Conservation (phyloP, 805 yeast species). For the Ogataea glucozyma region DNA sequence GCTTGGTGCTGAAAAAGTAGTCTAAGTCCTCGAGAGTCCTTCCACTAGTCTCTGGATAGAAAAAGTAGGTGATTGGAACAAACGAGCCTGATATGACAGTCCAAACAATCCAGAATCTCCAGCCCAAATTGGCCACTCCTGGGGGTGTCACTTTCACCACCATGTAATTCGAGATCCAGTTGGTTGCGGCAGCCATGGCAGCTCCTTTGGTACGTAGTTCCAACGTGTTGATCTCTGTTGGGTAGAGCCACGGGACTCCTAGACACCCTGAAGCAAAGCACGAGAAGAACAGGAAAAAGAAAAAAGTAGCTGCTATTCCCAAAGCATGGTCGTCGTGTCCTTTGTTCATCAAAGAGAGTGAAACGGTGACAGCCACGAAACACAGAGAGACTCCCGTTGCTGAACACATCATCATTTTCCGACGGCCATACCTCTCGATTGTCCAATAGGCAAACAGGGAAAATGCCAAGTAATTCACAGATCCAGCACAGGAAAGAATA, state of each 20-base stretch:
- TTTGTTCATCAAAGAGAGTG: slow-evolving; percentile 27
- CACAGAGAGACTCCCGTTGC: slow-evolving; percentile 44
- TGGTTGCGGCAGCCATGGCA: slow-evolving; percentile 22
- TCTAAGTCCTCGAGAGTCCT: slow-evolving; percentile 44
- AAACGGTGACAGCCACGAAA: slow-evolving; percentile 39
- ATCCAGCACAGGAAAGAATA: slow-evolving; percentile 37
- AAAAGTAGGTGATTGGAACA: slow-evolving; percentile 28
- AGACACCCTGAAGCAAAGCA: slow-evolving; percentile 34
- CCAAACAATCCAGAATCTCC: slow-evolving; percentile 20
- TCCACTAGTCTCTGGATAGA: slow-evolving; percentile 49
- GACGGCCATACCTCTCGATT: slow-evolving; percentile 43
- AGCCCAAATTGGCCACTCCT: slow-evolving; percentile 15
- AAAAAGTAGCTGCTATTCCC: slow-evolving; percentile 37
- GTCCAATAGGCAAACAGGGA: slow-evolving; percentile 30
- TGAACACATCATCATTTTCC: slow-evolving; percentile 40
- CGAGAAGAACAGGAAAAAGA: slow-evolving; percentile 39
- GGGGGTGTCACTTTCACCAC: slow-evolving; percentile 18
- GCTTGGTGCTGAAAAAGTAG: slow-evolving; percentile 16
- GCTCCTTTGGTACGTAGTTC: slow-evolving; percentile 32
- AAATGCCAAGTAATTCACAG: slow-evolving; percentile 22
- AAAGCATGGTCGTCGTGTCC: slow-evolving; percentile 29
- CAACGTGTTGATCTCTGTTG: slow-evolving; percentile 29
- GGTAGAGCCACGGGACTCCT: slow-evolving; percentile 28
- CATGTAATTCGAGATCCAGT: slow-evolving; percentile 33
- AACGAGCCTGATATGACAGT: slow-evolving; percentile 16